Evolutionary conservation across 495 filamentous ascomycete species (phyloP).

Genomic region (Penicillium alfredii): DNA sequence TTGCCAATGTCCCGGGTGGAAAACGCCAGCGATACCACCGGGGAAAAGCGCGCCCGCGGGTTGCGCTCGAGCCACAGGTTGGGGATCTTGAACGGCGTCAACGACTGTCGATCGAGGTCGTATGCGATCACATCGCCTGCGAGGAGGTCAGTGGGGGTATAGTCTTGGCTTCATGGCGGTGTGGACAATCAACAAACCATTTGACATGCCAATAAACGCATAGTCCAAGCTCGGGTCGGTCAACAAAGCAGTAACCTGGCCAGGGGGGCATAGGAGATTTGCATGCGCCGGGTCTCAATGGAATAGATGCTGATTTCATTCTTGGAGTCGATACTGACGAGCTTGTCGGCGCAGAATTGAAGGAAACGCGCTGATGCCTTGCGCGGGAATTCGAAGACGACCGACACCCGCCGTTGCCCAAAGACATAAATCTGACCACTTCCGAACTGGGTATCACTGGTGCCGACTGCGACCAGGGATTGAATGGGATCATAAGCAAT

Average conservation of each 20-base stretch:
- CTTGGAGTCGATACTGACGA: slow-evolving; percentile 75
- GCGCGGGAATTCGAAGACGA: slow-evolving; percentile 56
- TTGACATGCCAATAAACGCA: slow-evolving; percentile 70
- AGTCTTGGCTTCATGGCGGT: not conserved
- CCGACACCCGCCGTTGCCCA: slow-evolving; percentile 73
- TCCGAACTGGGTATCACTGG: slow-evolving; percentile 71
- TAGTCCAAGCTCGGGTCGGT: slow-evolving; percentile 90
- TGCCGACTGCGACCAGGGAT: slow-evolving; percentile 89
- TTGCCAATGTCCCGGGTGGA: slow-evolving; percentile 93
- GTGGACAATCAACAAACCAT: slow-evolving; percentile 40
- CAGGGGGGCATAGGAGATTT: slow-evolving; percentile 67
- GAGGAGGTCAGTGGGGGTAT: slow-evolving; percentile 10
- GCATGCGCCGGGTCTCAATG: slow-evolving; percentile 52
- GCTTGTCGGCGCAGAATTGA: slow-evolving; percentile 69
- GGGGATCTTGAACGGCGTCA: slow-evolving; percentile 71
- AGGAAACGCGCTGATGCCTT: slow-evolving; percentile 65
- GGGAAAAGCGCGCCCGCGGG: slow-evolving; percentile 47
- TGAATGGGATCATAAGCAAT: slow-evolving; percentile 90
- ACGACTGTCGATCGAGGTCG: slow-evolving; percentile 74
- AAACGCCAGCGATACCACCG: slow-evolving; percentile 70
- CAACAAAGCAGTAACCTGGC: slow-evolving; percentile 59
- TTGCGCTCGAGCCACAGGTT: slow-evolving; percentile 75
- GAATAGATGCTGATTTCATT: slow-evolving; percentile 80
- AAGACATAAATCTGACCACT: slow-evolving; percentile 85
- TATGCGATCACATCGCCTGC: slow-evolving; percentile 77